Conservation (phyloP, 495 filamentous ascomycete genomes). For the Aspergillus baeticus region DNA sequence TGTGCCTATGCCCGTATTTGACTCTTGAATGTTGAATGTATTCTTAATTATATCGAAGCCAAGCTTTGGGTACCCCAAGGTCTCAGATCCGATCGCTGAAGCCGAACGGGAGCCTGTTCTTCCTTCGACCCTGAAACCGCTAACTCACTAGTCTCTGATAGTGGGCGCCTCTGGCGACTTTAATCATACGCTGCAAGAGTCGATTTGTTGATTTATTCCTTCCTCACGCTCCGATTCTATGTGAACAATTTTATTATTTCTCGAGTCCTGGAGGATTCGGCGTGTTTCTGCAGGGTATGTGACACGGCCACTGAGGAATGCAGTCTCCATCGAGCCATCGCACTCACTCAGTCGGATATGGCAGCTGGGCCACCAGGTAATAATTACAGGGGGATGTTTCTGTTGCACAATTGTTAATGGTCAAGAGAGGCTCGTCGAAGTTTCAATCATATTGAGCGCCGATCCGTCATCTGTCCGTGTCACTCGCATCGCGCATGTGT, state of each 20-base stretch:
- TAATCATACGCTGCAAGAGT: neutral
- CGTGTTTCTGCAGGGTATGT: constrained; percentile 3
- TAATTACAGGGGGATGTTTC: neutral
- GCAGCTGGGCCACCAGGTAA: neutral
- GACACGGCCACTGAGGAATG: neutral
- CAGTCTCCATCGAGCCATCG: neutral
- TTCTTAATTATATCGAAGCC: neutral
- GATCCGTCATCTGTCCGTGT: constrained; percentile 8
- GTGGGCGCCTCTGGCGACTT: neutral
- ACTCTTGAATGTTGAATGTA: neutral
- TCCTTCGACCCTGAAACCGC: constrained; percentile 1
- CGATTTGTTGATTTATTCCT: neutral
- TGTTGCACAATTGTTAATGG: neutral
- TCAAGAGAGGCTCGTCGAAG: neutral
- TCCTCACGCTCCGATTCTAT: no score
- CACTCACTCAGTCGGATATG: neutral
- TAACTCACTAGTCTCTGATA: neutral
- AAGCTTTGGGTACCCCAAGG: neutral
- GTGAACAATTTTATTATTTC: neutral
- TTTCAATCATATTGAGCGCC: neutral
- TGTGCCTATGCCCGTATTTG: neutral
- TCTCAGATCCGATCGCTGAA: constrained; percentile 1
- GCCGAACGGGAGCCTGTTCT: neutral
- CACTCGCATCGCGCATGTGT: constrained; percentile 5
- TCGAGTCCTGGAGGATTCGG: neutral